A percentile compares a stretch with the other conserved stretches of the same genome.
These are phyloP conservation scores for Microbotryomycetes sp. DNA, from an alignment of 1,284 basidiomycete genomes.

Conservation along the genomic window DNA sequence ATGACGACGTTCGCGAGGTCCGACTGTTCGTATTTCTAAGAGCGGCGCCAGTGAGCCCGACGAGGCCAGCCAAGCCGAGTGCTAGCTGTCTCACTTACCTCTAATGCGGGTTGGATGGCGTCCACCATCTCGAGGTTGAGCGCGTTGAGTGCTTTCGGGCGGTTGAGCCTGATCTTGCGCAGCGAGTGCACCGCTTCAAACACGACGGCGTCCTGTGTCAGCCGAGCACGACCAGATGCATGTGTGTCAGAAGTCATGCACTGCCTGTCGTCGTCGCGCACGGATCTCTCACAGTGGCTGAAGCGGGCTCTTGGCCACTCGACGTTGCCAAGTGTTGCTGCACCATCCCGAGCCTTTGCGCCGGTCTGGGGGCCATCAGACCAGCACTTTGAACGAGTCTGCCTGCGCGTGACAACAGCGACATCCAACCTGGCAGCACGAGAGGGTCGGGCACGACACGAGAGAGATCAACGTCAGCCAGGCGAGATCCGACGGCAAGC, in stretches of 20 bases:
- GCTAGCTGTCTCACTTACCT: slow-evolving; percentile 49
- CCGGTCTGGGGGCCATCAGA: background rate
- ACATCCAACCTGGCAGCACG: too few relatives aligned
- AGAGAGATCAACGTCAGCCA: too few relatives aligned
- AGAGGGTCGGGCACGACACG: too few relatives aligned
- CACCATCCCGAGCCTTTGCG: background rate
- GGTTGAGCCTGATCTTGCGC: slow-evolving; percentile 70
- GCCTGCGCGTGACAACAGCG: background rate
- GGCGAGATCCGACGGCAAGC: too few relatives aligned
- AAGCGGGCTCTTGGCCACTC: too few relatives aligned
- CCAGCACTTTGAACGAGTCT: background rate
- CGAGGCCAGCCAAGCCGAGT: background rate
- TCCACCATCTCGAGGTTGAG: slow-evolving; percentile 77
- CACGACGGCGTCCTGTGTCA: slow-evolving; percentile 47
- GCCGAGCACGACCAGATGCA: background rate
- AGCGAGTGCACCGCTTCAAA: slow-evolving; percentile 60
- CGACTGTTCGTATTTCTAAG: slow-evolving; percentile 69
- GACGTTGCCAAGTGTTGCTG: background rate
- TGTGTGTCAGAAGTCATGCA: too few relatives aligned
- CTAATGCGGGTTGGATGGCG: slow-evolving; percentile 60
- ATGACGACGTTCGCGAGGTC: slow-evolving; percentile 68
- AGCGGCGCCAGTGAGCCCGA: background rate
- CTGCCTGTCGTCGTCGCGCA: too few relatives aligned
- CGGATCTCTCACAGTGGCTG: background rate
- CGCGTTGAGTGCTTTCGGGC: slow-evolving; percentile 77